These are phyloP conservation scores for Nothopassalora personata DNA, from an alignment of 2,329 filamentous ascomycete genomes.

Conservation along the genomic window DNA sequence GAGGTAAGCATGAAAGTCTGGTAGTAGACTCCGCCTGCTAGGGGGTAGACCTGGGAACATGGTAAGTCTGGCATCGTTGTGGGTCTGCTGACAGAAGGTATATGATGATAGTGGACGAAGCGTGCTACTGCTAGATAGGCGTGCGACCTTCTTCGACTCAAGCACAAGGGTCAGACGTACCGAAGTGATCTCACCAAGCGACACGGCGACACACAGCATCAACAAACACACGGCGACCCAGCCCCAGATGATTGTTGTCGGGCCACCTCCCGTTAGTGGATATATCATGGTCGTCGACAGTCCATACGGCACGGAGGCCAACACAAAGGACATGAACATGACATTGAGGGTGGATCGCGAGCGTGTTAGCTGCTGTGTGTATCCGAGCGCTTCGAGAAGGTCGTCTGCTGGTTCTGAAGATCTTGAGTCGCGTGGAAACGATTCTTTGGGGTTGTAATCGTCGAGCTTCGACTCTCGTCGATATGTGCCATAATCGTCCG, in stretches of 20 bases:
- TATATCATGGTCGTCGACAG: constrained; percentile 65
- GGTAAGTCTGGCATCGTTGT: constrained; percentile 7
- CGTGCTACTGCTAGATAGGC: too few species aligned
- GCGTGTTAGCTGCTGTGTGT: constrained; percentile 60
- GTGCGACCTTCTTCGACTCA: too few species aligned
- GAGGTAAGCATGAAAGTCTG: constrained; percentile 71
- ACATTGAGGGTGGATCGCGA: constrained; percentile 64
- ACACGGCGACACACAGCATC: constrained; percentile 65
- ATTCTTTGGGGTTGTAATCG: constrained; percentile 7
- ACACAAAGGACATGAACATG: constrained; percentile 71
- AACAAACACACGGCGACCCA: constrained; percentile 65
- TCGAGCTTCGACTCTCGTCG: constrained; percentile 14
- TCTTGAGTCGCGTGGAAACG: constrained; percentile 7
- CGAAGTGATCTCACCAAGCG: constrained; percentile 68
- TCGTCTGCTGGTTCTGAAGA: constrained; percentile 50
- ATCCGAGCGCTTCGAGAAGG: constrained; percentile 59
- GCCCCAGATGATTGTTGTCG: constrained; percentile 67
- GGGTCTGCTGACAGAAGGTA: background rate
- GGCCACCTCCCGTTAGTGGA: constrained; percentile 61
- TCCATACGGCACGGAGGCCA: constrained; percentile 69
- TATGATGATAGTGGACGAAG: background rate
- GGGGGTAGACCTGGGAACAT: constrained; percentile 44
- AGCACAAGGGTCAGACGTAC: constrained; percentile 26
- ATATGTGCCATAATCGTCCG: constrained; percentile 11
- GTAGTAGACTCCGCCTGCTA: constrained; percentile 66